These are phyloP conservation scores for Phascolomyces articulosus DNA, from an alignment of 371 early-diverging fungal genomes.

Conservation along the genomic window DNA sequence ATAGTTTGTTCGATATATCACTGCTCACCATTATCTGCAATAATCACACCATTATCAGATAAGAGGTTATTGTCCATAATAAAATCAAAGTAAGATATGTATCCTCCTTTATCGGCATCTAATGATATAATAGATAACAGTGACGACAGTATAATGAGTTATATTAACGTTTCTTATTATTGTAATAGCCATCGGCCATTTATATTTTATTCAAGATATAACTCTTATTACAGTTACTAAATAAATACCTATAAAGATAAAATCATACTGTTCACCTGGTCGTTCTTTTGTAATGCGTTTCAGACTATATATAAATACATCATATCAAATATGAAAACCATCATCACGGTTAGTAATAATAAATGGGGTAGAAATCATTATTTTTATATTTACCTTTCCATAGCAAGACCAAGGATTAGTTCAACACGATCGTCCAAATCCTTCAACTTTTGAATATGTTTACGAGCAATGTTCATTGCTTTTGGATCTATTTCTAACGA, in stretches of 20 bases:
- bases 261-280: constrained; percentile 34
- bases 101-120: constrained; percentile 68
- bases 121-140: background rate
- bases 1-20: background rate
- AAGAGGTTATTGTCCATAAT: constrained; percentile 55
- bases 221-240: too few relatives aligned
- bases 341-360: too few relatives aligned
- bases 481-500: constrained; percentile 51
- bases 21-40: constrained; percentile 58
- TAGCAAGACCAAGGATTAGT: constrained; percentile 17
- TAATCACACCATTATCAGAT: constrained; percentile 47
- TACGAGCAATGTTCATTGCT: constrained; percentile 39
- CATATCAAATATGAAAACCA: background rate
- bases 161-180: too few relatives aligned
- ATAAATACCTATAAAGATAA: constrained; percentile 39
- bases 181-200: too few relatives aligned
- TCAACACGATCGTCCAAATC: constrained; percentile 14
- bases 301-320: background rate
- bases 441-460: constrained; percentile 27
- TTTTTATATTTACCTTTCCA: too few relatives aligned
- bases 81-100: constrained; percentile 51
- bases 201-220: too few relatives aligned
- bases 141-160: too few relatives aligned
- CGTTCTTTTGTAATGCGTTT: constrained; percentile 22
- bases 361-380: too few relatives aligned